Base-by-base conservation (phyloP, 192 early-diverging fungal species). In the Umbelopsis sp. region DNA sequence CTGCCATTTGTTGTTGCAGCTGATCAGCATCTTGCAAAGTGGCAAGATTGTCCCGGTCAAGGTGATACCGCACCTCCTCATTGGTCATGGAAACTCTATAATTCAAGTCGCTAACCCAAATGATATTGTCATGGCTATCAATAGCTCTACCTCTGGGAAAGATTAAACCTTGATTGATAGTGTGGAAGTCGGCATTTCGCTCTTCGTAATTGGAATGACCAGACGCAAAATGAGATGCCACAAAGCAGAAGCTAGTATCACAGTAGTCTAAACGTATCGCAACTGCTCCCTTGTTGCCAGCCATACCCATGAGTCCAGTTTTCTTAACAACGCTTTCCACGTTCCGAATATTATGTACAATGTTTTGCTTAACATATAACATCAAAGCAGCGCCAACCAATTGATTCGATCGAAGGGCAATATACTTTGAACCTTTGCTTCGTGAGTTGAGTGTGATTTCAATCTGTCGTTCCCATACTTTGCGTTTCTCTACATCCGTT, bases 221-320 rank as follows among this genome's bases (percentile, higher is more conserved):
- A 35, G 98, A 91, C 0, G 97, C 95, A 46, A 99, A 87, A 84
- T 99, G 98, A 0, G 96, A 91, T 0, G 94, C 93, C 1, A 99
- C 88, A 75, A 99, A 90, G 67, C 92, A 96, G 35, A 98, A 77
- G 27, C 86, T 89, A 0, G 96, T 94, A 72, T 98, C 96, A 70
- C 92, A 81, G 64, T 92, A 90, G 71, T 91, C 85, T 77, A 97
- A 85, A 22, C 93, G 89, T 66, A 98, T 89, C 1, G 94, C 96
- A 3, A 99, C 93, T 1, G 92, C 96, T 37, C 97, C 97, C 84
- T 99, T 99, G 83, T 98, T 99, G 47, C 94, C 98, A 2, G 95
- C 90, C 87, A 98, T 95, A 7, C 98, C 98, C 20, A 88, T 87
- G 49, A 99, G 78, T 4, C 97, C 98, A 5, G 97, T 99, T 86